Conservation (phyloP, 768 basidiomycete genomes). For the Inosperma sp. region DNA sequence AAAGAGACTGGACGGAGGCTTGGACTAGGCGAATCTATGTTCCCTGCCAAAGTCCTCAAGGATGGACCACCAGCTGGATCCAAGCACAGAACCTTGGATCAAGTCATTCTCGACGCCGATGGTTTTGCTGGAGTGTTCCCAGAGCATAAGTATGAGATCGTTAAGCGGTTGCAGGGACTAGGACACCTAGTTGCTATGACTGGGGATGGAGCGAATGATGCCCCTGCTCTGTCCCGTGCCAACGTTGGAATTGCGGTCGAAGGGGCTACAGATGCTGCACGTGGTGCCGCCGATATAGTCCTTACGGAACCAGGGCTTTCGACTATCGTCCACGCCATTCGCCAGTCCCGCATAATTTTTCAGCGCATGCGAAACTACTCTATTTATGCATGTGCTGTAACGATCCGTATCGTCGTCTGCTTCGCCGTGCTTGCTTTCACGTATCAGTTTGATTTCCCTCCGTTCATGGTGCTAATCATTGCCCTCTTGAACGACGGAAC, state of each 20-base stretch:
- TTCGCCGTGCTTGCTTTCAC: slow-evolving; percentile 94
- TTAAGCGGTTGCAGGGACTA: slow-evolving; percentile 94
- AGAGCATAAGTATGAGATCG: slow-evolving; percentile 99
- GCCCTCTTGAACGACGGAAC: slow-evolving; percentile 97
- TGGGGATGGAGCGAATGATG: slow-evolving; percentile 98
- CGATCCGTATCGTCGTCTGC: slow-evolving; percentile 97
- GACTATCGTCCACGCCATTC: slow-evolving; percentile 97
- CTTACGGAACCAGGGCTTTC: slow-evolving; percentile 97
- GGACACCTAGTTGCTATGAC: slow-evolving; percentile 98
- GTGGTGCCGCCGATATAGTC: slow-evolving; percentile 97
- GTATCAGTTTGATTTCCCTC: slow-evolving; percentile 98
- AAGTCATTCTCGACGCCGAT: slow-evolving; percentile 99
- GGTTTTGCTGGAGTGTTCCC: slow-evolving; percentile 99
- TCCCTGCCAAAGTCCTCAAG: slow-evolving; percentile 96
- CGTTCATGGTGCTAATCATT: slow-evolving; percentile 99
- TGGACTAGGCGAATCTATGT: slow-evolving; percentile 98
- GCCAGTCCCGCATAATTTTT: slow-evolving; percentile 97
- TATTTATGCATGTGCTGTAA: slow-evolving; percentile 94
- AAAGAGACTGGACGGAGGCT: slow-evolving; percentile 99
- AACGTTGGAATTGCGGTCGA: slow-evolving; percentile 99
- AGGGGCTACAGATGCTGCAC: slow-evolving; percentile 97
- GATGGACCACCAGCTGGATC: slow-evolving; percentile 85
- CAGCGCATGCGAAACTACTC: slow-evolving; percentile 99
- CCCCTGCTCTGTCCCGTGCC: slow-evolving; percentile 93
- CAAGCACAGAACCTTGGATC: slow-evolving; percentile 80